Base-by-base conservation (phyloP, 1,284 basidiomycete species). In the Apiotrichum sp. region DNA sequence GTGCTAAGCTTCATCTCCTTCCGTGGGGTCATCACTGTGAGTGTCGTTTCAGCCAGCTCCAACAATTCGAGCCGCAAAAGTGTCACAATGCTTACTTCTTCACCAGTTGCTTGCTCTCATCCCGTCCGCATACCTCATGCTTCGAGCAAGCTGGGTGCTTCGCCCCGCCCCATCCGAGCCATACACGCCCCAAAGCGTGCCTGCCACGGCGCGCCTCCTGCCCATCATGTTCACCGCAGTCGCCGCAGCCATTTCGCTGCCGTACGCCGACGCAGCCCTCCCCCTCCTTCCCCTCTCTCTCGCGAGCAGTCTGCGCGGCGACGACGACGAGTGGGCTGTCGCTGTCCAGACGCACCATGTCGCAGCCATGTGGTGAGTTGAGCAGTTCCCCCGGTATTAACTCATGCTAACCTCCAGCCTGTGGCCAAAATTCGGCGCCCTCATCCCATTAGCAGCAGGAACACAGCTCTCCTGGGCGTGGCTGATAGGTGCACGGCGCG, bases 291-390 rank as follows among this genome's bases (percentile, higher is more conserved):
- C 59, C 1, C 49, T 61, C 4, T 52, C 56, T 11, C 50, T 61
- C n/a, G 48, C 45, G 16, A 49, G 40, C 6, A 48, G 54, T 3
- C 59, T 61, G 16, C 56, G 59, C 38, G 56, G 54, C 48, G 59
- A 61, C 54, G 59, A 61, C 56, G 59, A 61, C 52, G 59, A 61
- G 54, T 61, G 59, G 59, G 59, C 59, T 2, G 54, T 61, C 13
- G 56, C 59, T 5, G 56, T 61, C 42, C 59, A 61, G 47, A 40
- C 46, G 38, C 56, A 58, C 22, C 59, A 58, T 14, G 52, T 61
- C 32, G 54, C 59, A 1, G 52, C 54, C 33, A 54, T 58, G 47
- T 48, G 47, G 44, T 45, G 31, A 45, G 44, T 45, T 29, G 9
- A 43, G 6, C 6, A 16, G 14, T 22, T 47, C 50, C 38, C 7